Evolutionary conservation across 2,329 filamentous ascomycete genomes (phyloP).

Genomic region (Lecanicillium sp.): DNA sequence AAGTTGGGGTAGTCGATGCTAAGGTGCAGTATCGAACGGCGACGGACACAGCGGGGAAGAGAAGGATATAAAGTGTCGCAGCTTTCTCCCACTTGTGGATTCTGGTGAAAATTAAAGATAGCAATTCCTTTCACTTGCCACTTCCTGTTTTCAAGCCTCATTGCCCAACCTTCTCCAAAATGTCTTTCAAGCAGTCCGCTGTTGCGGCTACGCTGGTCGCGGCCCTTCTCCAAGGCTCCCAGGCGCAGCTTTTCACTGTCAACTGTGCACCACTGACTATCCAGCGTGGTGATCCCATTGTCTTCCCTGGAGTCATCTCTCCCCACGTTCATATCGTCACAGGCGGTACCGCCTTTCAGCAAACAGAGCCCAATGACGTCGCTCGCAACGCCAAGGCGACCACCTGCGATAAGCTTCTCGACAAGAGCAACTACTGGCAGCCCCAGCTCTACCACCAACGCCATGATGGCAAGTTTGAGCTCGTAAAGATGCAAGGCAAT

Average conservation of each 20-base stretch:
- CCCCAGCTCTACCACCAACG: slow-evolving; percentile 46
- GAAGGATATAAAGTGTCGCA: too few relatives aligned
- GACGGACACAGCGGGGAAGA: too few relatives aligned
- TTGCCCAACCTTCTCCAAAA: too few relatives aligned
- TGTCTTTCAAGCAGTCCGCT: background rate
- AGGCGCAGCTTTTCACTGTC: slow-evolving; percentile 16
- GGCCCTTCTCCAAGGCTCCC: background rate
- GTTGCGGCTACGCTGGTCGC: background rate
- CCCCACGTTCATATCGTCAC: slow-evolving; percentile 54
- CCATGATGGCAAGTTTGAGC: slow-evolving; percentile 46
- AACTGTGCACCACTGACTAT: slow-evolving; percentile 18
- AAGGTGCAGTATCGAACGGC: too few relatives aligned
- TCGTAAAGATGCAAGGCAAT: slow-evolving; percentile 23
- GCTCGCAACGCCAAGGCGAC: slow-evolving; percentile 52
- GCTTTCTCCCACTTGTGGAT: too few relatives aligned
- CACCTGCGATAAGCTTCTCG: slow-evolving; percentile 53
- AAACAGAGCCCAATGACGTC: slow-evolving; percentile 42
- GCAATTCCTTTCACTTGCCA: too few relatives aligned
- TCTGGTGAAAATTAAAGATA: too few relatives aligned
- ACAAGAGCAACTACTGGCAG: slow-evolving; percentile 63
- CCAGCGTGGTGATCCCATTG: slow-evolving; percentile 52
- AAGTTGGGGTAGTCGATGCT: too few relatives aligned
- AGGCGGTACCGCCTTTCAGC: slow-evolving; percentile 54
- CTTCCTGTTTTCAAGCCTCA: too few relatives aligned
- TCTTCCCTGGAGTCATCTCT: slow-evolving; percentile 44